Base-by-base conservation (phyloP, 2,329 filamentous ascomycete species). In the Penicillium sclerotigenum region DNA sequence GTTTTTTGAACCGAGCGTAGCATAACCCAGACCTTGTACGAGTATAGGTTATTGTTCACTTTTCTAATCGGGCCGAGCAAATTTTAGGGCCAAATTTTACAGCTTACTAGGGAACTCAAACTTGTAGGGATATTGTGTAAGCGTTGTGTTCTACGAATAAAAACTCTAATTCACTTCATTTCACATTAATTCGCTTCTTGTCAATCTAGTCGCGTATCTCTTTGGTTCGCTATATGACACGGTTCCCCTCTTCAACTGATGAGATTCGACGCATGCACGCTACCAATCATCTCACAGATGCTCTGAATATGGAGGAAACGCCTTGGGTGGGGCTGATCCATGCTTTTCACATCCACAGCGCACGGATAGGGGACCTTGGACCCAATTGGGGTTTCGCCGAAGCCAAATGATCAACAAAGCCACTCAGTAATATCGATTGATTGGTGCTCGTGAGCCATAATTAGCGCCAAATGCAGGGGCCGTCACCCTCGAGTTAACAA, bases 351-450 rank as follows among this genome's bases (percentile, higher is more conserved):
- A 46, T 46, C 42, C 42, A 46, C 42, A 46, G 42, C 42, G 42
- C 42, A 46, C 42, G 42, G 42, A 34, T 46, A 46, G 29, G n/a
- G 42, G 42, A 16, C 42, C 42, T 46, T 46, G 42, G 42, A 46
- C 42, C 42, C 42, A 46, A 14, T 13, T 46, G 8, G 28, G 42
- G 42, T 46, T 46, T 46, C 28, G 42, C 42, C 42, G 42, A 46
- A 46, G 42, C 42, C 42, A 34, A 46, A 46, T 46, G 42, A 46
- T 46, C 42, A 46, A 46, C 42, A 46, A 46, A 46, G 42, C 42
- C 42, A 46, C 42, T 46, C 42, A 46, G 42, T 46, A 33, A 33
- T 46, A 46, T 46, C 42, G 42, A 46, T 46, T 46, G 42, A 46
- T 46, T 46, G 42, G 42, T 46, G 42, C 42, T 46, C 28, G 42